Conservation (phyloP, 129 eudicot species). For the Glebionis coronaria region DNA sequence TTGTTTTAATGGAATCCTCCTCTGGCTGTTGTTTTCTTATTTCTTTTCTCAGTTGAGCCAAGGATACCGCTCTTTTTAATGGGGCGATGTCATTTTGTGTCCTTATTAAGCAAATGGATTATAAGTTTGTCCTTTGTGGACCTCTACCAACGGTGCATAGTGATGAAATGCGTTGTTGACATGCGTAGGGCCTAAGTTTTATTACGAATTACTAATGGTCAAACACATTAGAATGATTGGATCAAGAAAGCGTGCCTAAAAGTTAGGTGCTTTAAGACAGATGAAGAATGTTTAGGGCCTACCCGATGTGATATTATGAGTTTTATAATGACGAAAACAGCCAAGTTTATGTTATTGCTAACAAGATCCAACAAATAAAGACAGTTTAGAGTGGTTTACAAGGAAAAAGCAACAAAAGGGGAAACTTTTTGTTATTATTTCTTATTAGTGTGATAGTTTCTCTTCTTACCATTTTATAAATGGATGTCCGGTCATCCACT, state of each 20-base stretch:
- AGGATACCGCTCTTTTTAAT: constrained; percentile 11
- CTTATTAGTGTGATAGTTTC: constrained; percentile 15
- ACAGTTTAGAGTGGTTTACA: constrained; percentile 20
- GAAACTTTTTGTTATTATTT: neutral
- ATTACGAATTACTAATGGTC: constrained; percentile 13
- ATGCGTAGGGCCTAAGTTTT: constrained; percentile 12
- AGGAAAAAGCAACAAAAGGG: constrained; percentile 10
- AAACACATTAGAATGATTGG: constrained; percentile 28
- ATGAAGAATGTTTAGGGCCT: constrained; percentile 34
- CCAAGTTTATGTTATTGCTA: constrained; percentile 28
- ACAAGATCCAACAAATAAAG: constrained; percentile 26
- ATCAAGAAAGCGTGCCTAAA: constrained; percentile 30
- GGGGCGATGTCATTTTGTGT: constrained; percentile 19
- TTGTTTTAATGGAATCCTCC: neutral
- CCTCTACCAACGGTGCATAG: constrained; percentile 6
- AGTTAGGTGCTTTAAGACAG: constrained; percentile 37
- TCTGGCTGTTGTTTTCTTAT: constrained; percentile 16
- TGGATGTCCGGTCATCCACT: constrained; percentile 2
- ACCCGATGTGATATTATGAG: constrained; percentile 33
- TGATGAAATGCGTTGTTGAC: constrained; percentile 15
- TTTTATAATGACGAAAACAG: constrained; percentile 22
- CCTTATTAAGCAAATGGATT: constrained; percentile 14
- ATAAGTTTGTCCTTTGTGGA: constrained; percentile 18
- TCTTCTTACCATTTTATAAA: constrained; percentile 13
- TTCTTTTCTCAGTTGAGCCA: constrained; percentile 17